These are phyloP conservation scores for Wickerhamomyces chambardii DNA, from an alignment of 805 yeast species.

Conservation along the genomic window DNA sequence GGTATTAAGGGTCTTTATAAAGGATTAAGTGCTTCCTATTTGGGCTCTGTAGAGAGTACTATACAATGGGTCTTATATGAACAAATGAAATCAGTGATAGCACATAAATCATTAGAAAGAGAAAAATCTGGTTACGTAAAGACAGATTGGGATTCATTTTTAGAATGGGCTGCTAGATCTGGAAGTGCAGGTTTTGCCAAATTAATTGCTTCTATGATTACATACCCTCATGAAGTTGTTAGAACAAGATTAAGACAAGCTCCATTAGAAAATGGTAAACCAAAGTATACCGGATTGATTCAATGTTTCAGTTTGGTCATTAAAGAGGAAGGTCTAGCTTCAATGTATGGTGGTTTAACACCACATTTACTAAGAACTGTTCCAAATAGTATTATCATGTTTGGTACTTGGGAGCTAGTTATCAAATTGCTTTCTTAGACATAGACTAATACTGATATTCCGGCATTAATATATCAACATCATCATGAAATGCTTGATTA, in stretches of 20 bases:
- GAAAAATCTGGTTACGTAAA: constrained; percentile 21
- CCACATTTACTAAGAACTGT: constrained; percentile 96
- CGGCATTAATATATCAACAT: no score
- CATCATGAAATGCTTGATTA: no score
- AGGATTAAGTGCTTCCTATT: constrained; percentile 90
- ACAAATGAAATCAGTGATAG: constrained; percentile 75
- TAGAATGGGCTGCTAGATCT: constrained; percentile 93
- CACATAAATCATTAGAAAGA: constrained; percentile 36
- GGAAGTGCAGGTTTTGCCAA: constrained; percentile 98
- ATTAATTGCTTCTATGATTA: constrained; percentile 81
- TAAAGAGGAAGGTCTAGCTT: constrained; percentile 85
- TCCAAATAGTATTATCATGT: constrained; percentile 97
- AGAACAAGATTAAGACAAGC: constrained; percentile 95
- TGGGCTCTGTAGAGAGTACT: constrained; percentile 90
- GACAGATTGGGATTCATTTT: constrained; percentile 48
- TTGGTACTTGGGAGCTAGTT: constrained; percentile 96
- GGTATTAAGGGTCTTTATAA: constrained; percentile 76
- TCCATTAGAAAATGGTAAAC: constrained; percentile 70
- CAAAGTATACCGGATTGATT: constrained; percentile 82
- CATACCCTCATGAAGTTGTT: constrained; percentile 96
- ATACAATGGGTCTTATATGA: constrained; percentile 96
- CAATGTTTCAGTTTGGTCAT: constrained; percentile 83
- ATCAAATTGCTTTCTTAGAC: constrained; percentile 41
- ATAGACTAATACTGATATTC: no score
- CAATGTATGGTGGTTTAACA: constrained; percentile 96